phyloP scores from a whole-genome alignment of 345 rosid genomes.

The Pseudoturritis turrita region DNA sequence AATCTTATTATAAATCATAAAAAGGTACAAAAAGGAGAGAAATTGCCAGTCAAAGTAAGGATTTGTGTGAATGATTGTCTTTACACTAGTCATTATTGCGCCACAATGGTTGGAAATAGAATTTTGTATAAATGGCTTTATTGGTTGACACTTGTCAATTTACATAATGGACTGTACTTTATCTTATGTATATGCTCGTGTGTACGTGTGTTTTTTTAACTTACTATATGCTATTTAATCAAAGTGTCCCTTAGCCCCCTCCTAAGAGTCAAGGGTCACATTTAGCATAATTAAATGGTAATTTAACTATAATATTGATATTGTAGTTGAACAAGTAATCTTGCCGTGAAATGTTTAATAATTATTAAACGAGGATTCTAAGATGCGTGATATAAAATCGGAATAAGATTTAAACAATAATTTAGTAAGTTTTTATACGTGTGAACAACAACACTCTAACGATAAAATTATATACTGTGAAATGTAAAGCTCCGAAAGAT shows the following conservation, averaged over 20 bases:
- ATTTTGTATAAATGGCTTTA: constrained; percentile 40
- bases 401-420: not conserved
- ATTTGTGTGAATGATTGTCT: constrained; percentile 49
- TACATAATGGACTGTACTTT: constrained; percentile 14
- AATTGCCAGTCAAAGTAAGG: constrained; percentile 43
- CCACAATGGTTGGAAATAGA: constrained; percentile 21
- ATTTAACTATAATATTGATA: not conserved
- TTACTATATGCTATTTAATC: not conserved
- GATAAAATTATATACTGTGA: not conserved
- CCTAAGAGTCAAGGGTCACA: constrained; percentile 26
- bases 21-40: not conserved
- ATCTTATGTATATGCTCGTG: constrained; percentile 14
- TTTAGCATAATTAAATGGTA: not conserved
- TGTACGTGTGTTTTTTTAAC: constrained; percentile 1
- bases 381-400: not conserved
- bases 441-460: constrained; percentile 27
- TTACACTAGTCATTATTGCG: constrained; percentile 35
- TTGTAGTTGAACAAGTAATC: constrained; percentile 16
- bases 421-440: constrained; percentile 13
- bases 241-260: constrained; percentile 14
- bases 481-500: not conserved
- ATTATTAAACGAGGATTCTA: not conserved
- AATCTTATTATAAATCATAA: constrained; percentile 6
- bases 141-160: constrained; percentile 49
- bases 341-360: not conserved